Percentiles rank a stretch among this genome's conserved stretches.
phyloP scores from a whole-genome alignment of 1,139 yeast species.

The Torulaspora pretoriensis region DNA sequence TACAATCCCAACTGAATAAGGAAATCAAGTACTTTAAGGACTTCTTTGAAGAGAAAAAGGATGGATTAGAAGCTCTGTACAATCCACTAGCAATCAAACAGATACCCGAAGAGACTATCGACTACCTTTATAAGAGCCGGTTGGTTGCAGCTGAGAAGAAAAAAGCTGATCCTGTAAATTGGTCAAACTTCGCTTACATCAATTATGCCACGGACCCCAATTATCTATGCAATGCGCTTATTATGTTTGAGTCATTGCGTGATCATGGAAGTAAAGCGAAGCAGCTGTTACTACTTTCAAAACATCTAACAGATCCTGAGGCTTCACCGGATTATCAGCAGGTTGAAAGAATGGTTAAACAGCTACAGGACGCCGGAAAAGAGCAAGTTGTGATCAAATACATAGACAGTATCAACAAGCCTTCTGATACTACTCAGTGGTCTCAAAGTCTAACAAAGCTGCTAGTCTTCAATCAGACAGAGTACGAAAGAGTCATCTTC shows the following conservation, averaged over 20 bases:
- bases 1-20: conserved; percentile 32
- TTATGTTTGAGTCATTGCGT: conserved; percentile 40
- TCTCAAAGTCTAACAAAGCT: conserved; percentile 52
- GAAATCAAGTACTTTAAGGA: conserved; percentile 32
- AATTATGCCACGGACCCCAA: conserved; percentile 45
- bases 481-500: conserved; percentile 46
- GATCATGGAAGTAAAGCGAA: conserved; percentile 40
- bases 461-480: conserved; percentile 47
- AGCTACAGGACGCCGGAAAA: conserved; percentile 21
- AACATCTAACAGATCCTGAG: conserved; percentile 23
- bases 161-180: conserved; percentile 29
- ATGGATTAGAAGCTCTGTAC: conserved; percentile 23
- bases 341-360: conserved; percentile 12
- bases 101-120: conserved; percentile 31
- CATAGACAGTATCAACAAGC: conserved; percentile 30
- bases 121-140: conserved; percentile 22
- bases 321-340: conserved; percentile 9
- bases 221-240: conserved; percentile 44
- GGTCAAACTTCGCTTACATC: conserved; percentile 44
- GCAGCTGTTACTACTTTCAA: conserved; percentile 38
- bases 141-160: conserved; percentile 13
- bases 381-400: conserved; percentile 30
- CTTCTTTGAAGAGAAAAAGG: conserved; percentile 29
- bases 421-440: conserved; percentile 41
- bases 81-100: conserved; percentile 36